Percentiles rank a stretch among this genome's conserved stretches.
Evolutionary conservation across 257 asterid genomes (phyloP).

Genomic region (Gynochthodes officinalis): DNA sequence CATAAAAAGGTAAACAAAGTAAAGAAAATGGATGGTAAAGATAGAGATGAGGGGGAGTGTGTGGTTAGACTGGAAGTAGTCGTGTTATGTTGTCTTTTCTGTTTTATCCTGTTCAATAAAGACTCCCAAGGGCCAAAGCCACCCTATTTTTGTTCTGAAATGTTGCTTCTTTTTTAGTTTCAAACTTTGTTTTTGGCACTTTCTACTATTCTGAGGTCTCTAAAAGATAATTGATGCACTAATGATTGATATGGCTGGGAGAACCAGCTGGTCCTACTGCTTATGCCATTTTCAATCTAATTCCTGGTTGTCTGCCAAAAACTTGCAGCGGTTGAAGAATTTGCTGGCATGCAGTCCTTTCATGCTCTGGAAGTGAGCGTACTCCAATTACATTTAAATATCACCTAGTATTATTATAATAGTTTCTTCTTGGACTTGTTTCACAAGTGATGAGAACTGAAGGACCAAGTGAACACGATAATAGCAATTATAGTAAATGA

Average conservation of each 20-base stretch:
- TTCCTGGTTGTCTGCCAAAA: constrained; percentile 11
- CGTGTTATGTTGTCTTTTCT: background rate
- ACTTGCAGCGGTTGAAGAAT: constrained; percentile 8
- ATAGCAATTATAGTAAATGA: background rate
- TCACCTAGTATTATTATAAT: background rate
- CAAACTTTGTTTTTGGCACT: background rate
- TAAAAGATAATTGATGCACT: background rate
- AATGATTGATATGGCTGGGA: background rate
- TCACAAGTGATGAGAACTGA: background rate
- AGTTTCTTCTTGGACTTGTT: background rate
- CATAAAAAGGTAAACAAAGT: no score
- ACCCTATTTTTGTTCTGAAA: background rate
- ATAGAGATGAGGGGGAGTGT: background rate
- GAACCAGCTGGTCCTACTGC: background rate
- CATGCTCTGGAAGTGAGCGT: background rate
- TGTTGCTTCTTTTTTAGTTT: background rate
- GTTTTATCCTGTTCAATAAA: background rate
- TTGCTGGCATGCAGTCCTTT: background rate
- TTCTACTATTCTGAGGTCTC: background rate
- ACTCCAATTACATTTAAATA: background rate
- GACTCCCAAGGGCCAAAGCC: background rate
- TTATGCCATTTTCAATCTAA: constrained; percentile 1
- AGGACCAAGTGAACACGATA: background rate
- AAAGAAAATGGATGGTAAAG: background rate
- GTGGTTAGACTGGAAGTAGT: background rate